Base-by-base conservation (phyloP, 2,329 filamentous ascomycete species). In the Aspergillus tubingensis region DNA sequence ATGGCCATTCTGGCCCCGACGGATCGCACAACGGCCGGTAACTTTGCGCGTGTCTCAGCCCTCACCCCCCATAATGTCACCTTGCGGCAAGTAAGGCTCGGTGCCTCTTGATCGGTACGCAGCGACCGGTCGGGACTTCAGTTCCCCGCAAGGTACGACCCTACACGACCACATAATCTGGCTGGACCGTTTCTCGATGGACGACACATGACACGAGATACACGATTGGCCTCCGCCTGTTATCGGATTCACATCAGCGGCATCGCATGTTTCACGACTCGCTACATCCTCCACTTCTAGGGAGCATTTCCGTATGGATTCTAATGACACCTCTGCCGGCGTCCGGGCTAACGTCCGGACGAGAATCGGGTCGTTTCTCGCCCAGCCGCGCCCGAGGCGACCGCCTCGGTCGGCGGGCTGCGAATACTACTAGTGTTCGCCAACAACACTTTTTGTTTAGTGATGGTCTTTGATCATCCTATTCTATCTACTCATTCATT, bases 1-100 rank as follows among this genome's bases (percentile, higher is more conserved):
- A 72, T 38, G 72, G 72, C 7, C 67, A 77, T 49, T 70, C 74
- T 8, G 72, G 71, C 15, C 70, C 74, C 1, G 74, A 77, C 59
- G 69, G 70, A 57, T 72, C 73, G 0, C 67, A 65, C 13, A 72
- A 71, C 44, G 70, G 70, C 50, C 73, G 73, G 62, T 77, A 74
- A 67, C 27, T 17, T 27, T 39, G 36, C 15, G 13, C 38, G 43
- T 25, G 17, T 19, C 43, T 13, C 32, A 59, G n/a, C 27, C 7
- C 32, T 8, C 19, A 25, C 8, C 11, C 27, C 13, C 15, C 27
- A 36, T 15, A 36, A 6, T 44, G 21, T 15, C 17, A 49, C 43
- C 23, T 36, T 53, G 54, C 54, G 25, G 49, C 32, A 54, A 21
- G 53, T n/a, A 36, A 38, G 38, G 51, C 38, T 19, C 48, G 44